A percentile compares a stretch with the other conserved stretches of the same genome.
Evolutionary conservation across 257 asterid genomes (phyloP).

Genomic region (Nemophila menziesii): DNA sequence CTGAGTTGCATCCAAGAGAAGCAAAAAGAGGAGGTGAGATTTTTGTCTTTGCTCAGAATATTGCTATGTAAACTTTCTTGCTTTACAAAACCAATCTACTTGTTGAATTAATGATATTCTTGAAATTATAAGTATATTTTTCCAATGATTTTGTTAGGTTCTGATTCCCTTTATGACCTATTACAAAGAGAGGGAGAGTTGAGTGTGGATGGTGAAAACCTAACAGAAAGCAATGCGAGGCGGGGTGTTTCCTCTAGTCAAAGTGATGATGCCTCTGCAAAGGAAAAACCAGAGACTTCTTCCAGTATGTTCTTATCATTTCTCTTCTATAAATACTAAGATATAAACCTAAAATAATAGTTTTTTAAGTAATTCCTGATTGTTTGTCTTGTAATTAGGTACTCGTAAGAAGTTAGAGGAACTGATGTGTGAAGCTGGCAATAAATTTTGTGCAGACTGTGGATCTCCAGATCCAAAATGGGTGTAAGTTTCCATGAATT

Average conservation of each 20-base stretch:
- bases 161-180: slow-evolving; percentile 52
- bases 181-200: slow-evolving; percentile 37
- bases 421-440: slow-evolving; percentile 54
- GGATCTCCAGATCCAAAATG: slow-evolving; percentile 89
- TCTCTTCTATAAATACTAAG: neutral
- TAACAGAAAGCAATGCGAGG: neutral
- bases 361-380: neutral
- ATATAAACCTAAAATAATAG: neutral
- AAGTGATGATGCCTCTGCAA: slow-evolving; percentile 7
- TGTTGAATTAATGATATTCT: neutral
- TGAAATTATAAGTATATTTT: neutral
- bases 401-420: slow-evolving; percentile 51
- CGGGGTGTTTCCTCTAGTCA: no score
- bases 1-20: no score
- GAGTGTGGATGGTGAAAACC: slow-evolving; percentile 16
- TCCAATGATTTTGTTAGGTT: slow-evolving; percentile 27
- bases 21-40: no score
- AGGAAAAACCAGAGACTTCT: slow-evolving; percentile 16
- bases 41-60: neutral
- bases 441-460: slow-evolving; percentile 76
- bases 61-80: neutral
- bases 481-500: slow-evolving; percentile 53
- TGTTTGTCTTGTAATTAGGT: slow-evolving; percentile 20
- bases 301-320: slow-evolving; percentile 17
- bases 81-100: neutral